Base-by-base conservation (phyloP, 371 early-diverging fungal species). In the Polyrhizophydium stewartii region DNA sequence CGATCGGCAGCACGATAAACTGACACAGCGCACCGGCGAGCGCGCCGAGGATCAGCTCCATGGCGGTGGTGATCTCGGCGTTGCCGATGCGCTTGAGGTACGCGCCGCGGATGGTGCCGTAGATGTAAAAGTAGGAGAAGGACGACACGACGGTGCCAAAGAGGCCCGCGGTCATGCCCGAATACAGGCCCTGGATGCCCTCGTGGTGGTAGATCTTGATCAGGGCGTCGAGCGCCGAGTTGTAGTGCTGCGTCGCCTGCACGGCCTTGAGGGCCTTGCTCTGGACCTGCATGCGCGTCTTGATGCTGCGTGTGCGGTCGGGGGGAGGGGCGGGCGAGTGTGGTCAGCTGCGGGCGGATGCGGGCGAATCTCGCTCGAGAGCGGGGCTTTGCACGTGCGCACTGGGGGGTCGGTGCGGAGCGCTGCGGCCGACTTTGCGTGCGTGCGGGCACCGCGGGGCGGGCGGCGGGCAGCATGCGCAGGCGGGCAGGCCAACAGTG, bases 81-180 rank as follows among this genome's bases (percentile, higher is more conserved):
- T 55, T 55, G n/a, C 56, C 46, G 0, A 58, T 43, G 27, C 53
- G 33, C 22, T 50, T 31, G 52, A 28, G 61, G 30, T 65, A 58
- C 38, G 35, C 62, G 49, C 55, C 65, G 63, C 93, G 88, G 58
- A 94, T 73, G 30, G 85, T 76, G 38, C 89, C 86, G 78, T 95
- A 94, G 66, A 90, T 92, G 81, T 93, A 96, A 72, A 96, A 97
- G 71, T 97, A 97, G 28, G 93, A 90, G 68, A 96, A 96, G 59
- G 89, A 91, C 49, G 88, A 85, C 27, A 71, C 75, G 17, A 80
- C 88, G 19, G 94, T 94, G 58, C 93, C 94, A 47, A 92, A 73
- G 56, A 96, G 75, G 32, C 92, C 94, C 22, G 91, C 85, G 12
- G 86, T 85, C 2, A 98, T 81, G 28, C 98, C 98, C 31, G 92